Evolutionary conservation across 305 asterid species (phyloP).

Genomic region (Solanum hybrid): DNA sequence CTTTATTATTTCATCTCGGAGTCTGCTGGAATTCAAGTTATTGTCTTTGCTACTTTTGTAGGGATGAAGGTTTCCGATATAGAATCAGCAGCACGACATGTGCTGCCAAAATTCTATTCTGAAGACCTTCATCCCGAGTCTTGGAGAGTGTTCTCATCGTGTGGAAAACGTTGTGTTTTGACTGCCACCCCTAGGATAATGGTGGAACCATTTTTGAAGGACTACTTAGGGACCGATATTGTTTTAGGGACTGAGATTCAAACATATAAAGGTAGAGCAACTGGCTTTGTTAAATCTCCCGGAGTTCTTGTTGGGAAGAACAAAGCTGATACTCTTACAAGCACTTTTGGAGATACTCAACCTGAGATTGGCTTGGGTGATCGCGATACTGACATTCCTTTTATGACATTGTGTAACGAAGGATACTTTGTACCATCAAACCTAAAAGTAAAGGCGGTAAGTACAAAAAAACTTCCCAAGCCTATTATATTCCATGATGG

Average conservation of each 20-base stretch:
- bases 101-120: slow-evolving; percentile 28
- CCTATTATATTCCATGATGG: slow-evolving; percentile 15
- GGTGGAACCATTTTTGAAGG: slow-evolving; percentile 32
- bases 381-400: slow-evolving; percentile 5
- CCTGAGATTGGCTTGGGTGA: slow-evolving; percentile 21
- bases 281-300: slow-evolving; percentile 23
- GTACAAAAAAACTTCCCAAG: background rate
- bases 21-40: slow-evolving; percentile 22
- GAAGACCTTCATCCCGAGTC: slow-evolving; percentile 34
- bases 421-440: slow-evolving; percentile 9
- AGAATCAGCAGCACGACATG: slow-evolving; percentile 26
- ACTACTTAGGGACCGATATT: slow-evolving; percentile 26
- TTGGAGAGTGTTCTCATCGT: slow-evolving; percentile 31
- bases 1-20: slow-evolving; percentile 26
- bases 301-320: slow-evolving; percentile 25
- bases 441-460: background rate
- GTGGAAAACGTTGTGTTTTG: slow-evolving; percentile 25
- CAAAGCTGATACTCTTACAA: slow-evolving; percentile 7
- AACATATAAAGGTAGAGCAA: slow-evolving; percentile 27
- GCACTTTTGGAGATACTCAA: slow-evolving; percentile 1
- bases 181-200: slow-evolving; percentile 40
- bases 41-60: slow-evolving; percentile 26
- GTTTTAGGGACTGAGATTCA: slow-evolving; percentile 33
- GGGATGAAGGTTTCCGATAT: slow-evolving; percentile 23
- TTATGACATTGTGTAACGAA: slow-evolving; percentile 13